Conservation (phyloP, 441 rosid species). For the Pelargonium exstipulatum region DNA sequence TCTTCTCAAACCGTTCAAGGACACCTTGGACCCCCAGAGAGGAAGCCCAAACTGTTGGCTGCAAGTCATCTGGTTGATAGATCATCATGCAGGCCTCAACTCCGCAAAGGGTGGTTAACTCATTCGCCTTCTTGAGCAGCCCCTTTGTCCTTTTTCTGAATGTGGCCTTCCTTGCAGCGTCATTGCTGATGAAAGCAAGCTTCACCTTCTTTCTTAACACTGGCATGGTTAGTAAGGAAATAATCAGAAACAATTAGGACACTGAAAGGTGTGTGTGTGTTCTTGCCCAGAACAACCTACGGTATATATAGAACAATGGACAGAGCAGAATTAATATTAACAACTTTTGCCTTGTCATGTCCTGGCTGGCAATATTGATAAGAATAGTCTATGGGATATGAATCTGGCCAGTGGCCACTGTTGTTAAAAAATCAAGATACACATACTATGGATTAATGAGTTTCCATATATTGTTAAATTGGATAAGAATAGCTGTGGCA, state of each 20-base stretch:
- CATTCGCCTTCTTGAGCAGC: background rate
- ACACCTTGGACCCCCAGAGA: slow-evolving; percentile 1
- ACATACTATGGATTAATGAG: background rate
- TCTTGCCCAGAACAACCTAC: background rate
- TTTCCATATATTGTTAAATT: background rate
- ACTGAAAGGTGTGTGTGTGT: background rate
- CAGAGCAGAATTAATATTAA: background rate
- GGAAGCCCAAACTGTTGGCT: slow-evolving; percentile 7
- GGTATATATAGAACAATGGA: background rate
- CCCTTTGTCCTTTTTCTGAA: slow-evolving; percentile 5
- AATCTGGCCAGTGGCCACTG: background rate
- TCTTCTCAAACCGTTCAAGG: background rate
- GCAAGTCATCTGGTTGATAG: background rate
- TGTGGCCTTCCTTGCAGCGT: slow-evolving; percentile 5
- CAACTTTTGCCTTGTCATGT: background rate
- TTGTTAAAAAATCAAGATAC: background rate
- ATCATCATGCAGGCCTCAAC: slow-evolving; percentile 7
- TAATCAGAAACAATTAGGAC: background rate
- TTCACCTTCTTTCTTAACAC: background rate
- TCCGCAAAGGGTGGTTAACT: slow-evolving; percentile 7
- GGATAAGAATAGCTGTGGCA: background rate
- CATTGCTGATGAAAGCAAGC: slow-evolving; percentile 6
- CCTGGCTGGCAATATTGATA: background rate
- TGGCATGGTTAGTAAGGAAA: background rate
- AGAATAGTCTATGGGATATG: background rate